Base-by-base conservation (phyloP, 2,329 filamentous ascomycete genomes). In the Dactylellina cionopaga region DNA sequence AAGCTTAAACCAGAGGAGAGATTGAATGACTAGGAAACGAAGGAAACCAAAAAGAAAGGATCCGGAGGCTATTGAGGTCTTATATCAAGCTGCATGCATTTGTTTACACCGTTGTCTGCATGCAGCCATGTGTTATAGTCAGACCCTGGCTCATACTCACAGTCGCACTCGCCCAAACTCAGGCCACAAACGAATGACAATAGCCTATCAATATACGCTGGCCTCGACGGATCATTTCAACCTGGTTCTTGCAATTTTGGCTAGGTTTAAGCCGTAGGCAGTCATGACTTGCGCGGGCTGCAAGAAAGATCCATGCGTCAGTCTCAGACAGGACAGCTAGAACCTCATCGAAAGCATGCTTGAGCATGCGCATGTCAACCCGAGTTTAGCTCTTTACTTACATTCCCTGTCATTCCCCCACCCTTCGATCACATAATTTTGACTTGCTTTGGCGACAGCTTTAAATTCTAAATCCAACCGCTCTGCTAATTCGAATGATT, bases 141-240 rank as follows among this genome's bases (percentile, higher is more conserved):
- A 27, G 15, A 44, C 27, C 60, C 47, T n/a, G n/a, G n/a, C 31
- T 55, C 39, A 35, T 39, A 29, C 9, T 15, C 49, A 46, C 35
- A n/a, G 35, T 22, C 22, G 15, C 25, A 3, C 44, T 51, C 29
- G 24, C 25, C 24, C 5, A 27, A 17, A 39, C 66, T 72, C 68
- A 72, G 68, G 54, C 59, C 68, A 72, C 65, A 54, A 72, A 64
- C 68, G 59, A 72, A 64, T 65, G 68, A 72, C 68, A 65, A 43
- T 33, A 22, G 29, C 51, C 33, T 29, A 19, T 46, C 62, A 41
- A 19, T 56, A 35, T 58, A 19, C 33, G 51, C 51, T 55, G 13
- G 24, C 39, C 62, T 43, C 62, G 49, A 55, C 51, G 62, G 62
- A 35, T 15, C 15, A 11, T 56, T 65, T 39, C n/a, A n/a, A n/a